Evolutionary conservation across 495 filamentous ascomycete species (phyloP), one percentile per base, ranked within the genome.

Genomic region (Talaromyces nanjingensis): DNA sequence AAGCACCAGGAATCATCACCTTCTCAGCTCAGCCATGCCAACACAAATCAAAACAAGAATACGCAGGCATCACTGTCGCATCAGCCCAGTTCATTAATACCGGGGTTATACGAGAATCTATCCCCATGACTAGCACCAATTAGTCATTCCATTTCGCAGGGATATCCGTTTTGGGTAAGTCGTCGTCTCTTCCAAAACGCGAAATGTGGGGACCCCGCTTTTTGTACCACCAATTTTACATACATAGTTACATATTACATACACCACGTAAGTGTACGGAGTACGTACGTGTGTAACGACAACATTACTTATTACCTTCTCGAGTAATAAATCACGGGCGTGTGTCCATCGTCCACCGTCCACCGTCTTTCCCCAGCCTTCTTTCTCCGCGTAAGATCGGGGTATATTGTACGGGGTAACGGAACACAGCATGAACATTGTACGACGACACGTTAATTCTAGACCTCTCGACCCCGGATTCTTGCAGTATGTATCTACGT

Each of bases 141-240:
- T 18, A 45, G 39, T n/a, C n/a, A 3, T 37, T 37, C 33, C 49
- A 56, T 29, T 25, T 56, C 53, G 6, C 53, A 56, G n/a, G 22
- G 29, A 11, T 59, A 33, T 37, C 56, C 56, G n/a, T 14, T 22
- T 56, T 22, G 8, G 53, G 53, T 2, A 56, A 29, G 3, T 56
- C 27, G 56, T 59, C 14, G 56, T 59, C 14, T 20, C 6, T 37
- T 14, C n/a, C n/a, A 47, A 37, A 29, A n/a, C 8, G 22, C 8
- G 24, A 59, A 34, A 37, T 59, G 31, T 59, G 56, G 56, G 56
- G 56, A 59, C 56, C 56, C 56, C 56, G 56, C 56, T 33, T 59
- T 59, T 59, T 59, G 53, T 56, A 56, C 53, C n/a, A 56, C 53
- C 20, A 20, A 49, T 9, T 49, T 16, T 27, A 18, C 18, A 54